A percentile compares a stretch with the other conserved stretches of the same genome.
Evolutionary conservation across 140 eudicot genomes (phyloP).

Genomic region (Ambrosia hybrid): DNA sequence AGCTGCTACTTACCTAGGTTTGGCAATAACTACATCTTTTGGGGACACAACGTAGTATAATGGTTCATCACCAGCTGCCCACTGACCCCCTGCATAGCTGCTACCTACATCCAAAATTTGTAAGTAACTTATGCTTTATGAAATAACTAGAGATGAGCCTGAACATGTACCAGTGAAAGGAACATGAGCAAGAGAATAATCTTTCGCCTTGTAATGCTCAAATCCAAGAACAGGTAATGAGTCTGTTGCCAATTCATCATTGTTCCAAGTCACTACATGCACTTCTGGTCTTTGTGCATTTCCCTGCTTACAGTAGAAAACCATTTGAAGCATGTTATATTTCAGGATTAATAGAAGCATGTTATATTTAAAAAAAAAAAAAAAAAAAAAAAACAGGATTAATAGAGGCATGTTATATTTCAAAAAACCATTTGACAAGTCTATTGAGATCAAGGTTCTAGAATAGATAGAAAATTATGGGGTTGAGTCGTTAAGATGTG

Average conservation of each 20-base stretch:
- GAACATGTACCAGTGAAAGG: constrained; percentile 78
- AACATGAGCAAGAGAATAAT: constrained; percentile 91
- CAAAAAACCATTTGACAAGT: no score
- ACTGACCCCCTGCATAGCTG: constrained; percentile 98
- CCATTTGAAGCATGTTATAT: no score
- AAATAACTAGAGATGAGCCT: constrained; percentile 22
- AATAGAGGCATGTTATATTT: no score
- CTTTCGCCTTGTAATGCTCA: constrained; percentile 97
- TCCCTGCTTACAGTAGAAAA: constrained; percentile 53
- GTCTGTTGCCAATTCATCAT: constrained; percentile 96
- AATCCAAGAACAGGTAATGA: constrained; percentile 91
- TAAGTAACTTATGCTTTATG: constrained; percentile 23
- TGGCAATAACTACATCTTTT: constrained; percentile 94
- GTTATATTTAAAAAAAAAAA: no score
- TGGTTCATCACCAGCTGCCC: constrained; percentile 99
- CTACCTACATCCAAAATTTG: constrained; percentile 64
- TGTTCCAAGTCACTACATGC: constrained; percentile 92
- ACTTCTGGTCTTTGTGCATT: constrained; percentile 99
- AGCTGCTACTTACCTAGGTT: constrained; percentile 71
- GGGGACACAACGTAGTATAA: constrained; percentile 91
- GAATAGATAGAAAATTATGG: no score
- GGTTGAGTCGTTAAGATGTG: background rate
- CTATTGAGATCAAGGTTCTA: no score
- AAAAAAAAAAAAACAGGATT: no score
- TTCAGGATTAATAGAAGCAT: no score